These are phyloP conservation scores for Cyclotella baltica DNA, from an alignment of 108 stramenopile species.

Conservation along the genomic window DNA sequence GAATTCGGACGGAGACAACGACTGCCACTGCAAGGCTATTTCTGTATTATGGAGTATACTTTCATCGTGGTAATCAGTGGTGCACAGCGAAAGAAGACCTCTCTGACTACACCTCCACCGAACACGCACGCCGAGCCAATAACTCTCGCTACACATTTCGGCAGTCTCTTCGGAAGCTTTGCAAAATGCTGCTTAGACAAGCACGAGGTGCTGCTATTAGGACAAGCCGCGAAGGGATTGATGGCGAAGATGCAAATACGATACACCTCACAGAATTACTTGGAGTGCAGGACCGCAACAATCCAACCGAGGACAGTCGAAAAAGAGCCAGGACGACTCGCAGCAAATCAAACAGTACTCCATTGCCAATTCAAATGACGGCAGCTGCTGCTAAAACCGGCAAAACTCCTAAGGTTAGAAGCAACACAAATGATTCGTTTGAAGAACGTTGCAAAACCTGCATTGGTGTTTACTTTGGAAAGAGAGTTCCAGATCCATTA, in stretches of 20 bases:
- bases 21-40: background rate
- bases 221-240: background rate
- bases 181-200: background rate
- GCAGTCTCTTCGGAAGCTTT: background rate
- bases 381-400: background rate
- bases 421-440: background rate
- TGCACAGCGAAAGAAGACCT: background rate
- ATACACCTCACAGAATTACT: background rate
- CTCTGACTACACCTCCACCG: background rate
- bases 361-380: background rate
- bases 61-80: background rate
- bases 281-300: background rate
- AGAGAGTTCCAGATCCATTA: background rate
- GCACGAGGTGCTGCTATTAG: background rate
- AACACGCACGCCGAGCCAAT: background rate
- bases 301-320: background rate
- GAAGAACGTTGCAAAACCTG: background rate
- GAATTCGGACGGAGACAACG: background rate
- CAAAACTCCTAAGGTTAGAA: background rate
- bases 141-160: background rate
- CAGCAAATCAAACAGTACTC: background rate
- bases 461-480: conserved; percentile 1
- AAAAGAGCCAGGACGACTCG: background rate
- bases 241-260: background rate
- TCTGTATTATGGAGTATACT: conserved; percentile 1